Conservation (phyloP, 495 filamentous ascomycete genomes). For the Hypoxylon lienhwacheense region DNA sequence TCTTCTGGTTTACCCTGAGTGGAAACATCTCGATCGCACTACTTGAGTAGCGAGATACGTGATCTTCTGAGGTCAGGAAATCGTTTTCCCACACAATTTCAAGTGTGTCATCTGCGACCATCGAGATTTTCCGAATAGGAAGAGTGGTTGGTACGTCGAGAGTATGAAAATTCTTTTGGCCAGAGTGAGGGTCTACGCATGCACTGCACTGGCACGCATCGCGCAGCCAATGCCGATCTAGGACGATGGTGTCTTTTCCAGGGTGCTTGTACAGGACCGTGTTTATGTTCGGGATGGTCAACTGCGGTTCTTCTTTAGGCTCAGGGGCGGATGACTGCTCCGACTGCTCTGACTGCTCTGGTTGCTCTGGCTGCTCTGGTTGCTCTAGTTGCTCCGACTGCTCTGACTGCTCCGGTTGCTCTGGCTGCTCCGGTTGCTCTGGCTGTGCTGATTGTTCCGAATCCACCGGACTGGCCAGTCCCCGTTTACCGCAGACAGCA, state of each 20-base stretch:
- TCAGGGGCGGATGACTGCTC: too few species aligned
- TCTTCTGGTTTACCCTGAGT: neutral
- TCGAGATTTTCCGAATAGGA: conserved; percentile 35
- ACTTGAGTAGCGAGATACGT: conserved; percentile 22
- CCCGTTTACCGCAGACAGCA: too few species aligned
- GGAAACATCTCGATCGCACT: neutral
- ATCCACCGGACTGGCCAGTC: too few species aligned
- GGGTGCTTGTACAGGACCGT: neutral
- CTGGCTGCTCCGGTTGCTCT: too few species aligned
- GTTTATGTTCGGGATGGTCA: neutral
- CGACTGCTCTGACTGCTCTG: too few species aligned
- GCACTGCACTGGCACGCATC: conserved; percentile 71
- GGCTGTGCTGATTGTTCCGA: too few species aligned
- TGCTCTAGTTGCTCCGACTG: too few species aligned
- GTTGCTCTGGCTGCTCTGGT: too few species aligned
- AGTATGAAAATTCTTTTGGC: conserved; percentile 79
- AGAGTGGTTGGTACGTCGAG: conserved; percentile 66
- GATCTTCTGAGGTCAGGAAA: conserved; percentile 20
- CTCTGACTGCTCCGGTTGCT: too few species aligned
- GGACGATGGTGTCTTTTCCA: neutral
- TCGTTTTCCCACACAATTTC: conserved; percentile 58
- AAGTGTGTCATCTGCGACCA: conserved; percentile 47
- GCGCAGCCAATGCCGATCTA: conserved; percentile 60
- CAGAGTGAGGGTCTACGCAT: conserved; percentile 77
- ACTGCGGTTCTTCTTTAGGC: too few species aligned